Evolutionary conservation across 768 basidiomycete species (phyloP).

Genomic region (Hygrocybe punicea): DNA sequence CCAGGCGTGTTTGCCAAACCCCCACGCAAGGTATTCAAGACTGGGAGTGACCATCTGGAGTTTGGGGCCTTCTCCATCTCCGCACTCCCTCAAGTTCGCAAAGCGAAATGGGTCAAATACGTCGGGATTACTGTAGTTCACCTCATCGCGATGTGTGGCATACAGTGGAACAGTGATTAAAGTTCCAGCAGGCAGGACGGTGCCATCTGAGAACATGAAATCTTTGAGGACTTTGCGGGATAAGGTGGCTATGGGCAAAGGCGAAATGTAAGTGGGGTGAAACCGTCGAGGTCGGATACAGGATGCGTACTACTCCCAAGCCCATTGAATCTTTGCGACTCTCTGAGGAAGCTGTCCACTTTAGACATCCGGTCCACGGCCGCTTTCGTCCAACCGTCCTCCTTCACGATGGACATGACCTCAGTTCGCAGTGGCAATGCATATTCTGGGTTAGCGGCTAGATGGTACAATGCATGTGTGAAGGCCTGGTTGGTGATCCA

Average conservation of each 20-base stretch:
- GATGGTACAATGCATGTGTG: constrained; percentile 37
- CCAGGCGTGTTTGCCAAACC: constrained; percentile 9
- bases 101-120: constrained; percentile 46
- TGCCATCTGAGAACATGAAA: constrained; percentile 39
- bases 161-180: constrained; percentile 20
- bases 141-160: constrained; percentile 18
- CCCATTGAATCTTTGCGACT: constrained; percentile 33
- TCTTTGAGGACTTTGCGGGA: constrained; percentile 31
- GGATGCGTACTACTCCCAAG: constrained; percentile 26
- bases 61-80: constrained; percentile 25
- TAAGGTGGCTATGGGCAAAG: constrained; percentile 23
- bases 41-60: constrained; percentile 37
- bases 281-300: not conserved
- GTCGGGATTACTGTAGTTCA: constrained; percentile 28
- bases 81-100: constrained; percentile 30
- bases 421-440: constrained; percentile 36
- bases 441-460: constrained; percentile 33
- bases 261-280: not conserved
- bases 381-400: constrained; percentile 33
- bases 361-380: constrained; percentile 34
- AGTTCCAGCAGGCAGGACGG: constrained; percentile 35
- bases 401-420: constrained; percentile 29
- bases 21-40: constrained; percentile 26
- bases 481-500: constrained; percentile 25
- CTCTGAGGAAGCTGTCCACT: constrained; percentile 41